Evolutionary conservation across 768 basidiomycete species (phyloP).

Genomic region (Brasilioporus rufonigricans): DNA sequence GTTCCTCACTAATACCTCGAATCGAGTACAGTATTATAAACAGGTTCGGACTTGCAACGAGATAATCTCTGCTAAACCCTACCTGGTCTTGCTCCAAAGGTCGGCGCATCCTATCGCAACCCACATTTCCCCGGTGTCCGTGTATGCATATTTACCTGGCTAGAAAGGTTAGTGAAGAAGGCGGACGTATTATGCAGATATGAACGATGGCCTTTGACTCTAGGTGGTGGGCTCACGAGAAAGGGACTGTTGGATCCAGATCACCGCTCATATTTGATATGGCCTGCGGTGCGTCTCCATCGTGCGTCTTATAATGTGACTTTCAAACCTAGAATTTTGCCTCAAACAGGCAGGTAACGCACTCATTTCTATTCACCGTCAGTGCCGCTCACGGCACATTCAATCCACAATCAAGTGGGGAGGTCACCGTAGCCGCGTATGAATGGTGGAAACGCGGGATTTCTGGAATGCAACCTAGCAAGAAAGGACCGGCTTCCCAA

Average conservation of each 20-base stretch:
- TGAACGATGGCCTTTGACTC: constrained; percentile 12
- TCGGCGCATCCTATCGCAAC: constrained; percentile 68
- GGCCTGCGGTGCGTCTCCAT: constrained; percentile 26
- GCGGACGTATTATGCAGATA: not conserved
- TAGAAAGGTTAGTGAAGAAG: constrained; percentile 42
- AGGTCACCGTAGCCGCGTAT: constrained; percentile 55
- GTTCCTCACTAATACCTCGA: constrained; percentile 1
- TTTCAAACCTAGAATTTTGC: not conserved
- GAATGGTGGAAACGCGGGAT: constrained; percentile 57
- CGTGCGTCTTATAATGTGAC: not conserved
- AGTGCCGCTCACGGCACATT: constrained; percentile 10
- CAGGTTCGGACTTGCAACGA: constrained; percentile 18
- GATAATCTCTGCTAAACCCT: not conserved
- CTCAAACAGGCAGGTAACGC: constrained; percentile 23
- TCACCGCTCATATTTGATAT: constrained; percentile 27
- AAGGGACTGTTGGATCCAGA: constrained; percentile 6
- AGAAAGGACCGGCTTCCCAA: constrained; percentile 2
- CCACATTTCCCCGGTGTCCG: constrained; percentile 69
- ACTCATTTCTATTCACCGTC: constrained; percentile 16
- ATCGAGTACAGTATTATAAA: constrained; percentile 25
- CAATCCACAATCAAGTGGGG: constrained; percentile 44
- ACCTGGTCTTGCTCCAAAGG: constrained; percentile 28
- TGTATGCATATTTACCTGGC: constrained; percentile 50
- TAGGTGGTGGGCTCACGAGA: constrained; percentile 28
- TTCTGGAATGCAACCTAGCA: constrained; percentile 21